These are phyloP conservation scores for Diaporthe eres DNA, from an alignment of 2,329 filamentous ascomycete species.

Conservation along the genomic window DNA sequence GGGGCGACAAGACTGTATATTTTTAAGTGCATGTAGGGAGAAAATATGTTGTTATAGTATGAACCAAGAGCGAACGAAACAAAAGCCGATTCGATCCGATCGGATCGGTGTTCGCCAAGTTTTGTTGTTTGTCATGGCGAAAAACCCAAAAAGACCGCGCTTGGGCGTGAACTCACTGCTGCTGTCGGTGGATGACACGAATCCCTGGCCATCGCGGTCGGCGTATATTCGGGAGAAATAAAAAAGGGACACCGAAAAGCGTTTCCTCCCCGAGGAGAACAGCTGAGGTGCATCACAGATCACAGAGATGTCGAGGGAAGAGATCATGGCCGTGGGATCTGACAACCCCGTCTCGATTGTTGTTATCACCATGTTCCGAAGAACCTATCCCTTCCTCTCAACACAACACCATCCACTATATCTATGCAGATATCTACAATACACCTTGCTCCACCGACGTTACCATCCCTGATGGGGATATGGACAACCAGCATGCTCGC, in stretches of 20 bases:
- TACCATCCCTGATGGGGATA: neutral
- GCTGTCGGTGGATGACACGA: neutral
- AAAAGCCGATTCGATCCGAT: slow-evolving; percentile 15
- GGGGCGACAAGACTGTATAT: neutral
- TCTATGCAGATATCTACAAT: slow-evolving; percentile 15
- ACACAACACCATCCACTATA: neutral
- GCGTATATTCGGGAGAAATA: neutral
- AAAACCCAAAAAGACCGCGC: neutral
- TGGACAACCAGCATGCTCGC: slow-evolving; percentile 23
- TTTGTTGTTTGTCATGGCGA: neutral
- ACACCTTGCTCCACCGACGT: neutral
- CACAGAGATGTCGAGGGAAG: neutral
- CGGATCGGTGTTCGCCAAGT: neutral
- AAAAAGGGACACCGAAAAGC: neutral
- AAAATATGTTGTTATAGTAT: neutral
- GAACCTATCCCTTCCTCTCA: neutral
- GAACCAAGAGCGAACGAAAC: slow-evolving; percentile 1
- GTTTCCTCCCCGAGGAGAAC: neutral
- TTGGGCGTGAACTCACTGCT: neutral
- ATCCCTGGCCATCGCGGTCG: neutral
- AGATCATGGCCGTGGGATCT: neutral
- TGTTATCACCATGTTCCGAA: neutral
- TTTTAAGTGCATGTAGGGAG: neutral
- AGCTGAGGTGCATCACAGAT: neutral
- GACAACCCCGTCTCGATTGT: neutral